These are phyloP conservation scores for Ceratobasidium sp. DNA, from an alignment of 1,284 basidiomycete species.

Conservation along the genomic window DNA sequence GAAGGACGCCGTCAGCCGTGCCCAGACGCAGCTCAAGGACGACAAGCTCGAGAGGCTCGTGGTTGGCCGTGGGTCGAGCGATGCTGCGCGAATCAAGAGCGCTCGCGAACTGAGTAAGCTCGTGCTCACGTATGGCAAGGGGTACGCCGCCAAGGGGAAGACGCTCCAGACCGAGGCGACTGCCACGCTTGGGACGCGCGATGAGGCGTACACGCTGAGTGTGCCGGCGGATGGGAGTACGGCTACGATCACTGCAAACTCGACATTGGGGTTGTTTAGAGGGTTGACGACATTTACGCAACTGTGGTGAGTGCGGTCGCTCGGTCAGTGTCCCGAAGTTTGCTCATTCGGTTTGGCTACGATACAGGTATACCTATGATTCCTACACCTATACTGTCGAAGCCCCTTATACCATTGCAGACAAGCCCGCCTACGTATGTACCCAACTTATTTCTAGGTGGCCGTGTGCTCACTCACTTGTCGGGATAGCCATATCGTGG, in stretches of 20 bases:
- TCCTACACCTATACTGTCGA: constrained; percentile 63
- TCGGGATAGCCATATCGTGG: constrained; percentile 71
- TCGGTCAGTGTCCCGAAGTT: background rate
- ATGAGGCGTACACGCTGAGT: constrained; percentile 70
- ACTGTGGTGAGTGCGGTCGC: constrained; percentile 56
- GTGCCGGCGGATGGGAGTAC: constrained; percentile 66
- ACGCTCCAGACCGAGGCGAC: constrained; percentile 60
- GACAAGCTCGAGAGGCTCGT: constrained; percentile 61
- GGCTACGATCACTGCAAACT: constrained; percentile 70
- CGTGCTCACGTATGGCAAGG: constrained; percentile 16
- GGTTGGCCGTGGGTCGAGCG: constrained; percentile 59
- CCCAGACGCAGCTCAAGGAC: constrained; percentile 53
- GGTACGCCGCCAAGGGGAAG: constrained; percentile 2
- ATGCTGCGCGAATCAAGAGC: constrained; percentile 51
- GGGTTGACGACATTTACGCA: constrained; percentile 85
- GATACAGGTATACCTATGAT: constrained; percentile 59
- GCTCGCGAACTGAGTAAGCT: constrained; percentile 48
- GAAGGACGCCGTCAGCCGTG: constrained; percentile 56
- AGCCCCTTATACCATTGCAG: constrained; percentile 64
- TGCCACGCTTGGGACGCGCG: constrained; percentile 60
- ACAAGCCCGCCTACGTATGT: constrained; percentile 68
- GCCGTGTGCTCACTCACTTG: constrained; percentile 11
- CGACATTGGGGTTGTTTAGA: constrained; percentile 77
- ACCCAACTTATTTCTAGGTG: background rate
- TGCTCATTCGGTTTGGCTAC: constrained; percentile 48